Evolutionary conservation across 2,329 filamentous ascomycete genomes (phyloP).

Genomic region (Exophiala calicioides): DNA sequence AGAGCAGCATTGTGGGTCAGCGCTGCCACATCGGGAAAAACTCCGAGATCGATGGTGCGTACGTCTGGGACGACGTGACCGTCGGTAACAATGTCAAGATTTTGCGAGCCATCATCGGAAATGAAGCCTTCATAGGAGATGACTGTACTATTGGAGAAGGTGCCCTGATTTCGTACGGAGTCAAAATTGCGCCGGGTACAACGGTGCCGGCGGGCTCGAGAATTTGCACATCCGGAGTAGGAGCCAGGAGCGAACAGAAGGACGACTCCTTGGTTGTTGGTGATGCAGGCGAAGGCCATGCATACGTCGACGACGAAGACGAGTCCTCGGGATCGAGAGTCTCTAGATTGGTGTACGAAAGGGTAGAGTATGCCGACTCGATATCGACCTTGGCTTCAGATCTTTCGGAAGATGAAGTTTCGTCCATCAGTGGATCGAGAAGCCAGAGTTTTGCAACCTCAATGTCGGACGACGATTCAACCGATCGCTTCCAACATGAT

Average conservation of each 20-base stretch:
- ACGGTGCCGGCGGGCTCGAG: slow-evolving; percentile 26
- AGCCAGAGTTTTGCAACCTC: slow-evolving; percentile 73
- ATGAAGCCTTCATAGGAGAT: slow-evolving; percentile 69
- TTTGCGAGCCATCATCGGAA: slow-evolving; percentile 73
- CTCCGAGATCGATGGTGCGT: slow-evolving; percentile 74
- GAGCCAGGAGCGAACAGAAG: slow-evolving; percentile 31
- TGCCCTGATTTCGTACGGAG: slow-evolving; percentile 76
- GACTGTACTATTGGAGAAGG: slow-evolving; percentile 69
- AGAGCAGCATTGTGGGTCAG: slow-evolving; percentile 77
- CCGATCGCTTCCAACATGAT: slow-evolving; percentile 76
- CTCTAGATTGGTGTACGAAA: slow-evolving; percentile 51
- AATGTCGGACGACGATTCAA: slow-evolving; percentile 60
- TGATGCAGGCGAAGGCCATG: slow-evolving; percentile 60
- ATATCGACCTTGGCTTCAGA: slow-evolving; percentile 66
- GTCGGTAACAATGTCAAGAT: slow-evolving; percentile 75
- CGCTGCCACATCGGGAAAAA: slow-evolving; percentile 85
- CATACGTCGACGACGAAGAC: slow-evolving; percentile 66
- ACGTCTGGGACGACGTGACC: slow-evolving; percentile 81
- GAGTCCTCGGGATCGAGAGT: slow-evolving; percentile 65
- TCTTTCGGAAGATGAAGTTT: slow-evolving; percentile 43
- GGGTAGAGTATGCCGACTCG: slow-evolving; percentile 54
- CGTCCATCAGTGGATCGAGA: slow-evolving; percentile 53
- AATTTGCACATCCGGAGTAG: slow-evolving; percentile 20
- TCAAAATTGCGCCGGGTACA: slow-evolving; percentile 50
- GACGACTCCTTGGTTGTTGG: slow-evolving; percentile 58